phyloP scores from a whole-genome alignment of 306 rosid species.

The Gleditsia sinensis region DNA sequence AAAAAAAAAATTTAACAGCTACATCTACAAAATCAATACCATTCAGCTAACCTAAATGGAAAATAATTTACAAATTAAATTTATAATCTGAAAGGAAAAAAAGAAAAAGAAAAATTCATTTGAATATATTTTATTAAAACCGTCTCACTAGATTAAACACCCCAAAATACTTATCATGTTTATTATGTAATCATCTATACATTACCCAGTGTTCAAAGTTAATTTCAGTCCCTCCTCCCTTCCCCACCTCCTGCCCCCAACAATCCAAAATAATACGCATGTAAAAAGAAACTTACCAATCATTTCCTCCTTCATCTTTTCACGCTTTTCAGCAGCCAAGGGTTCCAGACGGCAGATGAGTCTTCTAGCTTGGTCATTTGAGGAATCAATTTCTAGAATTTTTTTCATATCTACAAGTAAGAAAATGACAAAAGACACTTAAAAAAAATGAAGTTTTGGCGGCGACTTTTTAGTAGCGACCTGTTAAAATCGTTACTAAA shows the following conservation, averaged over 20 bases:
- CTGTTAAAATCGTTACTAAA: too few relatives aligned
- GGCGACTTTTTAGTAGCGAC: too few relatives aligned
- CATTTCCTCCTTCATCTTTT: conserved; percentile 93
- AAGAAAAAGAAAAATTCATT: too few relatives aligned
- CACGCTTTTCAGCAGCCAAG: conserved; percentile 76
- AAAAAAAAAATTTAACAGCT: background rate
- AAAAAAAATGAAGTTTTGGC: too few relatives aligned
- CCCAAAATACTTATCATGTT: too few relatives aligned
- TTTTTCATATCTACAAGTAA: conserved; percentile 70
- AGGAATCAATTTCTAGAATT: conserved; percentile 73
- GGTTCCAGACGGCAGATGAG: conserved; percentile 65
- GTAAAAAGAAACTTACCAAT: conserved; percentile 47
- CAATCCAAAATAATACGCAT: background rate
- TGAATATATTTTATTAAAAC: too few relatives aligned
- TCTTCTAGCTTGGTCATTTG: conserved; percentile 70
- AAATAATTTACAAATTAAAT: background rate
- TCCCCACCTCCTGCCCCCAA: background rate
- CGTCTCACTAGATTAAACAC: too few relatives aligned
- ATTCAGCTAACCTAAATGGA: background rate
- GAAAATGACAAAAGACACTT: background rate
- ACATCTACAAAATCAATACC: background rate
- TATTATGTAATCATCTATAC: background rate
- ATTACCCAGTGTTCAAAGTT: background rate
- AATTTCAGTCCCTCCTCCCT: background rate
- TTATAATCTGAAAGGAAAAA: too few relatives aligned